Base-by-base conservation (phyloP, 768 basidiomycete genomes). In the Tulasnella sp. region DNA sequence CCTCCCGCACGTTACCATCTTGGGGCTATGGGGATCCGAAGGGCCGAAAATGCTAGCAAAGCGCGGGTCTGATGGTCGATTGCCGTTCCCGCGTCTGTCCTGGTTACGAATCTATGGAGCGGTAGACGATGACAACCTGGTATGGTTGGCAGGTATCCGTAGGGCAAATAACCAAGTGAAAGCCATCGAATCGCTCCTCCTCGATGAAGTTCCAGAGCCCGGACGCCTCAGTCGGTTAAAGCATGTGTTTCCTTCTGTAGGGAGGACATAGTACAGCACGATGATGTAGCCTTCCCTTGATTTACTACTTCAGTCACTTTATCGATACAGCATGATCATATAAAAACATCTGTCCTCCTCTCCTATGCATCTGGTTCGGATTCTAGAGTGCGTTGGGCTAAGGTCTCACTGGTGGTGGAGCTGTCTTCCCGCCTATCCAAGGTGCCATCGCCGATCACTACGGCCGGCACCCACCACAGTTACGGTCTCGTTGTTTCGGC, bases 401-500 rank as follows among this genome's bases (percentile, higher is more conserved):
- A n/a, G n/a, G n/a, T n/a, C n/a, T n/a, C n/a, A n/a, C n/a, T 15
- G 73, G 34, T 74, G 73, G 73, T 37, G 73, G 73, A 34, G 73
- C 73, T n/a, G 73, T 74, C 73, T 74, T 74, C 64, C 73, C 73
- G 15, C 73, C 73, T 9, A 74, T 74, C 37, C 73, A 74, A 39
- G 73, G 73, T 34, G 73, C 73, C 25, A 45, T 74, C 49, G 73
- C 73, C 38, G 73, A 74, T 36, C 15, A 19, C 15, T 74, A 58
- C 73, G 73, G n/a, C n/a, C n/a, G n/a, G 73, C 19, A 74, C 52
- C 36, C 73, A 49, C 54, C 34, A 15, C 42, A 52, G 45, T 37
- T 74, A 54, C 73, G 42, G 73, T 7, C 73, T 74, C 34, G 73
- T 67, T 4, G 42, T 36, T 38, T 52, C 73, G 7, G 73, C 73